Base-by-base conservation (phyloP, 192 early-diverging fungal species). In the Anaeromyces robustus region DNA sequence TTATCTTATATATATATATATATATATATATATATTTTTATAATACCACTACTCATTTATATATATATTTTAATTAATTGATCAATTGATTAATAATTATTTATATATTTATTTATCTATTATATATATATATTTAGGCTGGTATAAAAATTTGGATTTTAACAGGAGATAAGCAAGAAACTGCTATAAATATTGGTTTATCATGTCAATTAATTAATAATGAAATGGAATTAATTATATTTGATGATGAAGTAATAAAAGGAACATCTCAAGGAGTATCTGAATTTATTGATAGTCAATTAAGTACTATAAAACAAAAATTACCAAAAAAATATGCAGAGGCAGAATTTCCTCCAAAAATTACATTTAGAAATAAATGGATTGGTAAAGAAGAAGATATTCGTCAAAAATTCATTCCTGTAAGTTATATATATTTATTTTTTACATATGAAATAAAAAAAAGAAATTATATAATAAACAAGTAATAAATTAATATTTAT, bases 121-220 rank as follows among this genome's bases (percentile, higher is more conserved):
- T n/a, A n/a, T n/a, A n/a, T n/a, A n/a, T 41, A 26, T 37, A 77
- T 14, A 52, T 30, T 9, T 77, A 83, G 80, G 82, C 82, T 30
- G 88, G 84, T 30, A 89, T 92, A 77, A 81, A 81, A 81, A 68
- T 81, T 16, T 81, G 80, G 96, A 96, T 99, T 16, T 85, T 99
- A 83, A 99, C 97, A 12, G 97, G 97, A 43, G 97, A 99, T 85
- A 85, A 96, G 41, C 96, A 98, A 85, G 97, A 99, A 84, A 99
- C 97, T 2, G 97, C 97, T 29, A 97, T 99, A 87, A 98, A 99
- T 85, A 98, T 99, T 86, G 97, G 96, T 14, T 97, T 96, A 83
- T 94, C 93, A 77, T 97, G 96, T 87, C 96, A 97, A 85, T 88
- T 99, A 30, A 92, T 99, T 78, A 94, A 96, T 78, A 96, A 98